Percentiles rank a stretch among this genome's conserved stretches.
Evolutionary conservation across 352 stramenopile genomes (phyloP).

Genomic region (Phytophthora hybrid): DNA sequence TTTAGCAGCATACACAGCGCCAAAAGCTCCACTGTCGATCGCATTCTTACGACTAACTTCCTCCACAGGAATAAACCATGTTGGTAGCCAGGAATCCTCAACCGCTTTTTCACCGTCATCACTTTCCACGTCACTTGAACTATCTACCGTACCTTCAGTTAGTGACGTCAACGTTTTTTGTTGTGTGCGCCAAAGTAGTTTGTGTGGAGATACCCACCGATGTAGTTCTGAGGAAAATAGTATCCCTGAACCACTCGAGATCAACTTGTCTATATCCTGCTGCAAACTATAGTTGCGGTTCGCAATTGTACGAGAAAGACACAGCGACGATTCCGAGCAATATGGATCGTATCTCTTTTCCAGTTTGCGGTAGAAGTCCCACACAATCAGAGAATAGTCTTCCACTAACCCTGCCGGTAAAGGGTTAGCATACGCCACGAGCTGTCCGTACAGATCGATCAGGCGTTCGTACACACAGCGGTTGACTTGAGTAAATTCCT

Average conservation of each 20-base stretch:
- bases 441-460: neutral
- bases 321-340: neutral
- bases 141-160: neutral
- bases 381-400: slow-evolving; percentile 3
- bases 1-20: slow-evolving; percentile 19
- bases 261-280: slow-evolving; percentile 11
- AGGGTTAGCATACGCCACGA: neutral
- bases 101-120: neutral
- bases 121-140: neutral
- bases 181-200: neutral
- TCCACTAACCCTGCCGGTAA: neutral
- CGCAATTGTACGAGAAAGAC: neutral
- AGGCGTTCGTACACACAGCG: slow-evolving; percentile 2
- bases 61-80: slow-evolving; percentile 13
- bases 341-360: neutral
- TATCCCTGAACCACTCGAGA: neutral
- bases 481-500: slow-evolving; percentile 13
- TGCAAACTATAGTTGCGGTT: slow-evolving; percentile 7
- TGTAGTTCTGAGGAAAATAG: neutral
- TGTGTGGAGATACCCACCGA: slow-evolving; percentile 2
- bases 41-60: slow-evolving; percentile 1
- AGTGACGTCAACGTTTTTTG: neutral
- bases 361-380: neutral
- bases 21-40: slow-evolving; percentile 13
- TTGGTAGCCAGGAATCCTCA: neutral